These are phyloP conservation scores for Dichotomopilus funicola DNA, from an alignment of 2,329 filamentous ascomycete genomes.

Conservation along the genomic window DNA sequence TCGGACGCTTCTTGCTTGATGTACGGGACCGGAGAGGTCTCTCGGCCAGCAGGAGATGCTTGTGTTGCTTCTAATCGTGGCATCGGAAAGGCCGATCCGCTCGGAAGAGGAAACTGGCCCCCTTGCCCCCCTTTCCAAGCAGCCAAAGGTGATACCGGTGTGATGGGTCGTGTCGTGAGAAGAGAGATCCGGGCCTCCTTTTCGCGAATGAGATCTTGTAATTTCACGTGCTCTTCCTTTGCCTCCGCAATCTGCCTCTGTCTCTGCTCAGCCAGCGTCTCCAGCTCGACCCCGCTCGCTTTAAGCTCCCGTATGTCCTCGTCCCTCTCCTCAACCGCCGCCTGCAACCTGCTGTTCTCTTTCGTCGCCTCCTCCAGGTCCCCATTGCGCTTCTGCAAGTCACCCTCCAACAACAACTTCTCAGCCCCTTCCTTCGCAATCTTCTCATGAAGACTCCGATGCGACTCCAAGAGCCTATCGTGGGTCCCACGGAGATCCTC, in stretches of 20 bases:
- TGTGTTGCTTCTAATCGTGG: too few species aligned
- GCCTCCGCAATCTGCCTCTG: background rate
- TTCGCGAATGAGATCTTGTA: background rate
- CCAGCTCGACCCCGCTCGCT: background rate
- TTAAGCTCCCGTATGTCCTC: background rate
- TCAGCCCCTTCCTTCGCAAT: background rate
- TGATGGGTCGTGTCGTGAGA: background rate
- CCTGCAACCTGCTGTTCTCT: background rate
- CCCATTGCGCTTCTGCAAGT: background rate
- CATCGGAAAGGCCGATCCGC: background rate
- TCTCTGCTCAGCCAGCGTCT: background rate
- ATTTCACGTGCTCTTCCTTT: background rate
- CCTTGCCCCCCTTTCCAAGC: background rate
- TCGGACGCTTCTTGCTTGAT: constrained; percentile 4
- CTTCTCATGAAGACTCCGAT: background rate
- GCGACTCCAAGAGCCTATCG: background rate
- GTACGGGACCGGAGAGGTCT: background rate
- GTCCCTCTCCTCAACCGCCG: background rate
- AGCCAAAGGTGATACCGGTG: background rate
- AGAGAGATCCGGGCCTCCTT: background rate
- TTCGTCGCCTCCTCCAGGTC: background rate
- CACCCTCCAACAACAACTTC: background rate
- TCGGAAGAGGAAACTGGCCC: background rate
- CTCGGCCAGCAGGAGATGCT: too few species aligned
- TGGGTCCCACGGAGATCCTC: background rate